Conservation (phyloP, 176 grass and related monocot species). For the Secale cereale region DNA sequence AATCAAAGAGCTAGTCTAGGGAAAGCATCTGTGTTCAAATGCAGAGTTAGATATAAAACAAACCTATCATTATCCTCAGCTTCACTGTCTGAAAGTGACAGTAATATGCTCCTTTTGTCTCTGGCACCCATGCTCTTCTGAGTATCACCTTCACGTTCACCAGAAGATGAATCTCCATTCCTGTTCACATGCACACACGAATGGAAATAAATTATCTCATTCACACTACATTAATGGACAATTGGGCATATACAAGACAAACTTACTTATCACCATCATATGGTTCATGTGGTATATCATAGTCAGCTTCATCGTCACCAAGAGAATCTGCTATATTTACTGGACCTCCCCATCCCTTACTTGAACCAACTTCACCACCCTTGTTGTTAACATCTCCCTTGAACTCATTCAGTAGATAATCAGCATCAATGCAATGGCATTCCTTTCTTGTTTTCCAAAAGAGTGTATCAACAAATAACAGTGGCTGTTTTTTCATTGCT, state of each 20-base stretch:
- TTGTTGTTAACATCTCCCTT: constrained; percentile 51
- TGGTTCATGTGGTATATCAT: constrained; percentile 57
- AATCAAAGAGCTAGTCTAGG: constrained; percentile 24
- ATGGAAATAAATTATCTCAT: constrained; percentile 6
- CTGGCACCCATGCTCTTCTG: constrained; percentile 34
- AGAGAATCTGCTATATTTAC: constrained; percentile 94
- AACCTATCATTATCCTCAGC: constrained; percentile 56
- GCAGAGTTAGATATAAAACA: constrained; percentile 10
- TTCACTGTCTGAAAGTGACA: constrained; percentile 53
- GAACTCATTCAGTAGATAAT: constrained; percentile 55
- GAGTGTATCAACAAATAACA: constrained; percentile 89
- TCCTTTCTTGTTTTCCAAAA: constrained; percentile 97
- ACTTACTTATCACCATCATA: constrained; percentile 66
- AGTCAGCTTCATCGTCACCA: constrained; percentile 91
- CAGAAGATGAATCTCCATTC: constrained; percentile 56
- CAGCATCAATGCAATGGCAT: constrained; percentile 81
- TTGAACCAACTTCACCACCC: constrained; percentile 38
- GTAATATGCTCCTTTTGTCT: constrained; percentile 41
- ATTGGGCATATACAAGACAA: constrained; percentile 7
- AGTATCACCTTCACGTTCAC: constrained; percentile 32
- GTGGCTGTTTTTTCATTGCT: constrained; percentile 73
- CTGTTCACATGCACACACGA: constrained; percentile 31
- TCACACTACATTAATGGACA: neutral
- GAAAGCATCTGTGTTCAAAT: constrained; percentile 32
- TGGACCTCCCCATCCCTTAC: constrained; percentile 33